A percentile compares a stretch with the other conserved stretches of the same genome.
Conservation (phyloP, 176 grass and related monocot species). For the Miscanthus lutarioriparius region DNA sequence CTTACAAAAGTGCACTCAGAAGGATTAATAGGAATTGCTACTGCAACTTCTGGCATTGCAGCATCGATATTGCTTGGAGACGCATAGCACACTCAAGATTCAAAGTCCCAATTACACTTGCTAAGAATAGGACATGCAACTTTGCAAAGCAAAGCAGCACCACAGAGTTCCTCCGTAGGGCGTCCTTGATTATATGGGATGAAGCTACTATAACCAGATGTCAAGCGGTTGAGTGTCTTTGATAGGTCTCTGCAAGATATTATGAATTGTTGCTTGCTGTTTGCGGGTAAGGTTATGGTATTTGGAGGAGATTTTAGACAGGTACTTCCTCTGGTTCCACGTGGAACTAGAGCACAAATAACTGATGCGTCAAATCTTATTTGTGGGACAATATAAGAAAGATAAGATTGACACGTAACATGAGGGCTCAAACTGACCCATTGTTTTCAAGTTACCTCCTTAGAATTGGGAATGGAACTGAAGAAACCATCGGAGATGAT, state of each 20-base stretch:
- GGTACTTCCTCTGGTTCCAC: too few relatives aligned
- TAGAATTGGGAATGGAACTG: background rate
- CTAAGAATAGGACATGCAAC: background rate
- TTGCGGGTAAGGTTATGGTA: background rate
- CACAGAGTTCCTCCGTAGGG: background rate
- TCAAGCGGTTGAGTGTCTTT: background rate
- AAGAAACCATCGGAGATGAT: background rate
- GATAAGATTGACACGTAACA: background rate
- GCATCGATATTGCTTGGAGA: too few relatives aligned
- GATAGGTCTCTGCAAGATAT: background rate
- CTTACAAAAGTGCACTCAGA: too few relatives aligned
- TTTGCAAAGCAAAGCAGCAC: background rate
- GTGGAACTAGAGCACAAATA: too few relatives aligned
- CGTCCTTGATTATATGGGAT: background rate
- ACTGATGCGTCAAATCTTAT: too few relatives aligned
- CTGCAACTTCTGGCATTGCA: too few relatives aligned
- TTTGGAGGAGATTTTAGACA: too few relatives aligned
- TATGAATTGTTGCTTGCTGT: background rate
- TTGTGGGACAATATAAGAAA: too few relatives aligned
- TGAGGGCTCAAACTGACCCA: background rate
- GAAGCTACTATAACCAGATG: background rate
- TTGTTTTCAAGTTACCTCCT: background rate
- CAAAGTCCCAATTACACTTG: background rate
- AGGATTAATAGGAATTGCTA: too few relatives aligned
- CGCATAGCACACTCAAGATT: too few relatives aligned